Percentiles rank a stretch among this genome's conserved stretches.
phyloP scores from a whole-genome alignment of 495 filamentous ascomycete genomes.

The Neurospora africana region DNA sequence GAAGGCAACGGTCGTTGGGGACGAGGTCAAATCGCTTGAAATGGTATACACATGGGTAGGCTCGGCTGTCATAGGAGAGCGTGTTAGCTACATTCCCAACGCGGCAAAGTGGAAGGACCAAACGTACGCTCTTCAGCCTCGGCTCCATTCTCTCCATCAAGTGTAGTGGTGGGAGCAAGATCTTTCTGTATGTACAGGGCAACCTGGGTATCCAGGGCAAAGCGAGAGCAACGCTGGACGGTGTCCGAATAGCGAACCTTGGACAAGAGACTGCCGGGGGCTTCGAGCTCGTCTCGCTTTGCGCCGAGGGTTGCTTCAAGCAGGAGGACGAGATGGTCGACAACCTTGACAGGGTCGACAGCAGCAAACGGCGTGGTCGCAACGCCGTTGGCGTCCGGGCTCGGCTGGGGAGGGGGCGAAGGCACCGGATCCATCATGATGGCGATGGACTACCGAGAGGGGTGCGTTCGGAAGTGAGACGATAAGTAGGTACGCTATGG shows the following conservation, averaged over 20 bases:
- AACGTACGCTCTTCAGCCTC: conserved; percentile 16
- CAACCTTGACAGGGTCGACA: conserved; percentile 43
- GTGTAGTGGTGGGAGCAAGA: conserved; percentile 35
- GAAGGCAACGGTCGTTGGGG: conserved; percentile 67
- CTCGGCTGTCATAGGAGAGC: conserved; percentile 13
- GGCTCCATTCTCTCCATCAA: conserved; percentile 21
- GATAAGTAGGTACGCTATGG: not conserved
- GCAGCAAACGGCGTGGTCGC: conserved; percentile 32
- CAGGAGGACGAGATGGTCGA: conserved; percentile 71
- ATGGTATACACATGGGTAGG: conserved; percentile 62
- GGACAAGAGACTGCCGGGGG: conserved; percentile 71
- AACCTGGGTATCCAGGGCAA: conserved; percentile 75
- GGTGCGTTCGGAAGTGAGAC: not conserved
- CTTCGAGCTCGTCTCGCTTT: conserved; percentile 65
- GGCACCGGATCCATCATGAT: conserved; percentile 38
- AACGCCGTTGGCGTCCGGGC: conserved; percentile 32
- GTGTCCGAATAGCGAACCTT: conserved; percentile 61
- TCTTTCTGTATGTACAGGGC: conserved; percentile 89
- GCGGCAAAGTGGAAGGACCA: not conserved
- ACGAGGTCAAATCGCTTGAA: conserved; percentile 68
- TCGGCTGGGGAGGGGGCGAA: conserved; percentile 27
- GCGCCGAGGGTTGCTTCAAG: conserved; percentile 81
- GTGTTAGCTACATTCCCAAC: not conserved
- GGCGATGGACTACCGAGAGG: not conserved
- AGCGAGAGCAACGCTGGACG: conserved; percentile 74